Evolutionary conservation across 768 basidiomycete species (phyloP).

Genomic region (Sarcodon aspratus): DNA sequence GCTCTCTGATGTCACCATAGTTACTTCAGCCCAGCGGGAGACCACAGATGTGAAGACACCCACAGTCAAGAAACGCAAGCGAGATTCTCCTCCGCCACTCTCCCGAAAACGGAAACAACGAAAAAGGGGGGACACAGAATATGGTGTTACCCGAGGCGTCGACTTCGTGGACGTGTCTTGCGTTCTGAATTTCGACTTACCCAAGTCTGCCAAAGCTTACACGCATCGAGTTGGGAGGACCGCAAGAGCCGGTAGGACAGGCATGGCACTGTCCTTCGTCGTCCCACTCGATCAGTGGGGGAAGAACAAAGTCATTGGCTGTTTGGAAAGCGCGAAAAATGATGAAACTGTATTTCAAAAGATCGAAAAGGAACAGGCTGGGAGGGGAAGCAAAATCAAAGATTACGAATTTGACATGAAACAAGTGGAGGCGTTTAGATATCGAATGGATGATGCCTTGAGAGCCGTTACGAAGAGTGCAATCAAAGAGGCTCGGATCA

Average conservation of each 20-base stretch:
- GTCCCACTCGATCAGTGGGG: slow-evolving; percentile 61
- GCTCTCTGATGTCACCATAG: slow-evolving; percentile 29
- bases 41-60: slow-evolving; percentile 10
- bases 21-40: slow-evolving; percentile 44
- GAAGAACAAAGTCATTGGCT: slow-evolving; percentile 62
- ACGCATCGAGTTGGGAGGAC: slow-evolving; percentile 95
- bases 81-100: slow-evolving; percentile 28
- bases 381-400: slow-evolving; percentile 45
- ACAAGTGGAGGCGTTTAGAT: slow-evolving; percentile 94
- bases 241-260: slow-evolving; percentile 89
- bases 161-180: slow-evolving; percentile 97
- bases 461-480: slow-evolving; percentile 78
- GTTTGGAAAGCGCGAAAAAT: slow-evolving; percentile 52
- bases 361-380: slow-evolving; percentile 69
- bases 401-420: slow-evolving; percentile 94
- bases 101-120: slow-evolving; percentile 36
- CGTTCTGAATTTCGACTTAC: slow-evolving; percentile 98
- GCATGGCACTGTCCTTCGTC: slow-evolving; percentile 85
- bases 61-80: slow-evolving; percentile 45
- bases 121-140: slow-evolving; percentile 55
- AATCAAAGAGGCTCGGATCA: slow-evolving; percentile 84
- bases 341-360: slow-evolving; percentile 72
- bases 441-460: slow-evolving; percentile 95
- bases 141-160: slow-evolving; percentile 90
- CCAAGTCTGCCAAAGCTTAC: slow-evolving; percentile 75